Conservation (phyloP, 2,329 filamentous ascomycete genomes). For the Dothideomycetidae sp. region DNA sequence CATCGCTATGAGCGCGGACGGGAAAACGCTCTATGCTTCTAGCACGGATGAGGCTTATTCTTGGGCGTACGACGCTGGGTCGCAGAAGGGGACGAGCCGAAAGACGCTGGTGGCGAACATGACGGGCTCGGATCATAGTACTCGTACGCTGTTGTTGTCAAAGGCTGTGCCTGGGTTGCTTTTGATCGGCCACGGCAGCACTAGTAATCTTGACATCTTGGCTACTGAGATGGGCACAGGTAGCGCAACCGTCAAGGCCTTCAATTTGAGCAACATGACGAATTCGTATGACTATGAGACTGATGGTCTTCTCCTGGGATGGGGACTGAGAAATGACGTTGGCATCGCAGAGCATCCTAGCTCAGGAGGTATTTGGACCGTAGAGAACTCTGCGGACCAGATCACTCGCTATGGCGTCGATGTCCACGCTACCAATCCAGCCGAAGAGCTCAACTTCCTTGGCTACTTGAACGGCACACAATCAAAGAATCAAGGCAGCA, state of each 20-base stretch:
- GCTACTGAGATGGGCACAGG: constrained; percentile 41
- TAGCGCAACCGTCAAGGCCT: constrained; percentile 53
- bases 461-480: constrained; percentile 43
- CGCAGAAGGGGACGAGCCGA: constrained; percentile 31
- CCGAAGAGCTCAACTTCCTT: constrained; percentile 60
- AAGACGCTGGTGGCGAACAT: constrained; percentile 47
- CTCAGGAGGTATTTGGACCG: constrained; percentile 37
- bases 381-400: constrained; percentile 59
- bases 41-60: constrained; percentile 43
- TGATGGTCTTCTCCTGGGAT: constrained; percentile 39
- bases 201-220: constrained; percentile 44
- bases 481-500: constrained; percentile 31
- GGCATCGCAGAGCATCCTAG: constrained; percentile 50
- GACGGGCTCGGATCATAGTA: constrained; percentile 46
- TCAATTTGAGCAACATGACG: constrained; percentile 33
- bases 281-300: constrained; percentile 35
- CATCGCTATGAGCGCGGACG: constrained; percentile 33
- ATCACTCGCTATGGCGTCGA: constrained; percentile 38
- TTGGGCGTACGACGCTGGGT: constrained; percentile 50
- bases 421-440: constrained; percentile 55
- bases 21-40: constrained; percentile 40
- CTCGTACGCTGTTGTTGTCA: constrained; percentile 52
- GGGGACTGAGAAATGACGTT: constrained; percentile 60
- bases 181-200: constrained; percentile 51
- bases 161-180: constrained; percentile 40